A percentile compares a stretch with the other conserved stretches of the same genome.
These are phyloP conservation scores for Teunomyces gatunensis DNA, from an alignment of 805 yeast species.

Conservation along the genomic window DNA sequence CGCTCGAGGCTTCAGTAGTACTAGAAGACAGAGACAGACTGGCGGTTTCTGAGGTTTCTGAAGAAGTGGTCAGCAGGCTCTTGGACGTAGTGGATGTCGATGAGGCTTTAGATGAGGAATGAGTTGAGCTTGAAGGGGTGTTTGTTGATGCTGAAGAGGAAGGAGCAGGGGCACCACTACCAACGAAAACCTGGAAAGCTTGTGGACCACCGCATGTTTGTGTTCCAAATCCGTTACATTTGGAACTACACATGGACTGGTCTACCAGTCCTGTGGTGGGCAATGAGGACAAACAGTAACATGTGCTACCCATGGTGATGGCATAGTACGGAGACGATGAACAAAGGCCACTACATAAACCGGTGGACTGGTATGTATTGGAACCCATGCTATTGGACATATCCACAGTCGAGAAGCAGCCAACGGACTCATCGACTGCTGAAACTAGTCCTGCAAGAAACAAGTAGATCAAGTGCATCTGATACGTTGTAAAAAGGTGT, in stretches of 20 bases:
- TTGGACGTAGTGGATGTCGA: background rate
- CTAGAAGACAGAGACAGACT: background rate
- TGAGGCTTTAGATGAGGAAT: background rate
- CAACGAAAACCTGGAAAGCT: constrained; percentile 30
- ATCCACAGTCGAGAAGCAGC: constrained; percentile 1
- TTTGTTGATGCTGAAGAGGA: constrained; percentile 4
- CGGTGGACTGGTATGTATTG: constrained; percentile 25
- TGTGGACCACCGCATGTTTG: constrained; percentile 38
- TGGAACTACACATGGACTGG: constrained; percentile 22
- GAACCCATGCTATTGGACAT: constrained; percentile 14
- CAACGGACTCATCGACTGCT: background rate
- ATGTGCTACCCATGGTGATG: constrained; percentile 31
- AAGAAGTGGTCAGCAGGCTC: background rate
- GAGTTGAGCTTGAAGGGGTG: background rate
- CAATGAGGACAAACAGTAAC: constrained; percentile 34
- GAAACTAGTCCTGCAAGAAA: constrained; percentile 3
- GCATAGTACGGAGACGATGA: constrained; percentile 37
- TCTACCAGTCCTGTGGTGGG: constrained; percentile 23
- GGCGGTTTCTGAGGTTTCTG: too few species aligned
- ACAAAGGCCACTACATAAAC: constrained; percentile 30
- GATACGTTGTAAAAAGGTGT: constrained; percentile 25
- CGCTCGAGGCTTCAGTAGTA: background rate
- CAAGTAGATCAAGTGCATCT: constrained; percentile 25
- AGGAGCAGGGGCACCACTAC: constrained; percentile 17
- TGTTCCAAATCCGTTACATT: constrained; percentile 34